Conservation (phyloP, 768 basidiomycete species). For the Termitomyces sp. region DNA sequence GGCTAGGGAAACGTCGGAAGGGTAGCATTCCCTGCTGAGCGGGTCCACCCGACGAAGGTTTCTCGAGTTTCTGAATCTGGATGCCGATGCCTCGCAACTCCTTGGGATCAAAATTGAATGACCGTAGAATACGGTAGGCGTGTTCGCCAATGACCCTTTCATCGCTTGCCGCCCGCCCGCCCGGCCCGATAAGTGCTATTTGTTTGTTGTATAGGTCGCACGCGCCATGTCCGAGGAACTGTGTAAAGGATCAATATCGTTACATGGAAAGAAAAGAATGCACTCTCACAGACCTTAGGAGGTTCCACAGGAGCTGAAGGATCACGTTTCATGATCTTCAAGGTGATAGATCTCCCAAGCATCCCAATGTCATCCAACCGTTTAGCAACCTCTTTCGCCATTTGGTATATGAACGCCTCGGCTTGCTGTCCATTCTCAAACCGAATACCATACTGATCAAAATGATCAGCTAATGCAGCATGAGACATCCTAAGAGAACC, state of each 20-base stretch:
- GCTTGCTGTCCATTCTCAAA: constrained; percentile 83
- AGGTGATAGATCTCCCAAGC: constrained; percentile 70
- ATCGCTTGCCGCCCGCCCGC: constrained; percentile 73
- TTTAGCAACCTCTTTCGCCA: constrained; percentile 74
- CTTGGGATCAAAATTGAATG: constrained; percentile 73
- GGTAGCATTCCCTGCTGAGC: constrained; percentile 54
- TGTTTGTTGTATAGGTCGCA: constrained; percentile 84
- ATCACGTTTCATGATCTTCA: constrained; percentile 89
- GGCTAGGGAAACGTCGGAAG: constrained; percentile 36
- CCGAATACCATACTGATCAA: constrained; percentile 84
- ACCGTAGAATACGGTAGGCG: constrained; percentile 71
- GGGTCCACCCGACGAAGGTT: constrained; percentile 25
- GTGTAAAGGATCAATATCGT: background rate
- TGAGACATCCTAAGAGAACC: constrained; percentile 24
- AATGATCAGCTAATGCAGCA: background rate
- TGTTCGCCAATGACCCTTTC: constrained; percentile 66
- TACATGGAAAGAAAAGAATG: background rate
- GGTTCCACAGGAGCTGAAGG: constrained; percentile 83
- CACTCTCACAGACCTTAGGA: constrained; percentile 63
- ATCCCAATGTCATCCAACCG: constrained; percentile 66
- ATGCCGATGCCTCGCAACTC: constrained; percentile 93
- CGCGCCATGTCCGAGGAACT: constrained; percentile 91
- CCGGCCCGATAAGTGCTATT: constrained; percentile 49
- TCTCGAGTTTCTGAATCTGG: constrained; percentile 86
- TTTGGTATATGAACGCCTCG: constrained; percentile 68